Base-by-base conservation (phyloP, 2,329 filamentous ascomycete genomes). In the Alternaria sp. region DNA sequence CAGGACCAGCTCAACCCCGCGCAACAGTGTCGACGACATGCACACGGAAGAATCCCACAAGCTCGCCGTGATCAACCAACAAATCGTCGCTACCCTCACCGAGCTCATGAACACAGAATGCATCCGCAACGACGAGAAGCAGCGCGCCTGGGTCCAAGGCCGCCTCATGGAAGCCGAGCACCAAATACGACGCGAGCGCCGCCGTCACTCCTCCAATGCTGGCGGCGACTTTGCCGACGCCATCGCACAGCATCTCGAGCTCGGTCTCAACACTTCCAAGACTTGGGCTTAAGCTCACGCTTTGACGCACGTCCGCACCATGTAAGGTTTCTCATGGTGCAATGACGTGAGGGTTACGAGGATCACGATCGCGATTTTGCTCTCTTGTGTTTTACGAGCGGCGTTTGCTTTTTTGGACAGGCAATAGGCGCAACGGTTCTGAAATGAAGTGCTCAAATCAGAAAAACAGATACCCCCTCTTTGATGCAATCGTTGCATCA, bases 1-100 rank as follows among this genome's bases (percentile, higher is more conserved):
- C 26, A 64, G 64, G 54, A 47, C 59, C 4, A 62, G 62, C 28
- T 57, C 65, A 25, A 57, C 54, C n/a, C 64, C 67, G 1, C 69
- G 71, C 26, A 65, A 65, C 51, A 75, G 69, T 55, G 69, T 74
- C 69, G 47, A 73, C 62, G 64, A 76, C 62, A 52, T 81, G 77
- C 73, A 78, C 66, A 69, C 70, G 40, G 65, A 80, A 67, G 78
- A 85, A 81, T 71, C 83, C 69, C 74, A 81, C 73, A 81, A 81
- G 64, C 74, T 86, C n/a, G 81, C 79, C 62, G 76, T 84, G 45
- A 80, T 86, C 73, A 86, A 85, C 66, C 79, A 84, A 54, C 82
- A 85, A 66, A 86, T 86, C 74, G 86, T 87, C 68, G 80, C 79
- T 19, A 86, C 83, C 10, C 79, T 87, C 51, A 87, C 85, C 11